Evolutionary conservation across 148 eudicot genomes (phyloP), one percentile per base, ranked within the genome.

Genomic region (Nyssa sinensis): DNA sequence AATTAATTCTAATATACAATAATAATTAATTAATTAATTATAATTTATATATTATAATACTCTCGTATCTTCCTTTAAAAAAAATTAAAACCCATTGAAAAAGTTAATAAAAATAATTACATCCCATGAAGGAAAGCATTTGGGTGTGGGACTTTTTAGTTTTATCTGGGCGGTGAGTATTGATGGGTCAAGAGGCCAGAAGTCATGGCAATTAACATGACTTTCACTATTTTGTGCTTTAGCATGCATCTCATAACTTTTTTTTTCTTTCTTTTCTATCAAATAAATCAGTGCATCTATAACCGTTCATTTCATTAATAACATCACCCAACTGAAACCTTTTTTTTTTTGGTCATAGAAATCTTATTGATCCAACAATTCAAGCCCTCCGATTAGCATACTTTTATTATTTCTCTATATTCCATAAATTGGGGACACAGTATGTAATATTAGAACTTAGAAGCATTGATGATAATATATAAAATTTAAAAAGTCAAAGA

Each of bases 121-220:
- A n/a, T n/a, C n/a, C n/a, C n/a, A n/a, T n/a, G n/a, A n/a, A n/a
- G n/a, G n/a, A n/a, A n/a, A n/a, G n/a, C n/a, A n/a, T n/a, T n/a
- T n/a, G n/a, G n/a, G n/a, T n/a, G n/a, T 49, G 14, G 44, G 1
- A 2, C 30, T 53, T 31, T 33, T 64, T 13, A 27, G 47, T 68
- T 14, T 44, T 25, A 44, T 39, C 39, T 66, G 51, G 51, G 6
- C 10, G n/a, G 28, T 37, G 60, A 24, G 23, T 12, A 0, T 68
- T 30, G 28, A 70, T 70, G 29, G 28, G 63, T 57, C 47, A 10
- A 30, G 12, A n/a, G 27, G 61, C 41, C 75, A 4, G n/a, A 72
- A 63, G 76, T 73, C 69, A 29, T 63, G 39, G 27, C 66, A 63
- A 47, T 27, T 10, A 30, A 30, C 60, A 6, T 73, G 67, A 59